These are phyloP conservation scores for Penicillium psychrofluorescens DNA, from an alignment of 495 filamentous ascomycete genomes.

Conservation along the genomic window DNA sequence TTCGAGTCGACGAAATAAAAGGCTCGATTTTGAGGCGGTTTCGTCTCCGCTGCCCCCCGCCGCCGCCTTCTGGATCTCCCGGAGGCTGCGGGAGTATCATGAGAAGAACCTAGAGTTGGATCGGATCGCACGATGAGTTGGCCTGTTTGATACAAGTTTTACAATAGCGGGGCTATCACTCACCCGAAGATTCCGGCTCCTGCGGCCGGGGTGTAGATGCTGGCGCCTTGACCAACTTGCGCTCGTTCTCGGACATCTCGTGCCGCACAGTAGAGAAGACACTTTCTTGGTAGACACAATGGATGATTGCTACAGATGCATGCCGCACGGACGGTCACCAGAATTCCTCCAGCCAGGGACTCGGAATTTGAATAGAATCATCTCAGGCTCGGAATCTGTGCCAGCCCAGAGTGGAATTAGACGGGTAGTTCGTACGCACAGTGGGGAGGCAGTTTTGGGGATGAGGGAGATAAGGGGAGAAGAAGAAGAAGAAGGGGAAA, in stretches of 20 bases:
- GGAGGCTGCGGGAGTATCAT: constrained; percentile 9
- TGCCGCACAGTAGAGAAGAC: constrained; percentile 1
- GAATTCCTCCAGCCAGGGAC: constrained; percentile 16
- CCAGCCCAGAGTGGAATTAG: constrained; percentile 1
- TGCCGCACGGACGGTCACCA: constrained; percentile 16
- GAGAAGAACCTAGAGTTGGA: constrained; percentile 9
- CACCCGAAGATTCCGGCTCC: constrained; percentile 12
- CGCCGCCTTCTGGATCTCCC: constrained; percentile 22
- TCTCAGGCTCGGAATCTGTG: constrained; percentile 11
- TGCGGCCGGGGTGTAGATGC: not conserved
- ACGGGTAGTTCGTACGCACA: not conserved
- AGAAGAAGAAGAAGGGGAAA: no score
- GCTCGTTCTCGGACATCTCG: constrained; percentile 25
- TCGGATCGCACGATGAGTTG: no score
- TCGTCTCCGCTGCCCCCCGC: constrained; percentile 8
- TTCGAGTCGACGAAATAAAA: constrained; percentile 41
- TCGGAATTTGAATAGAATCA: constrained; percentile 16
- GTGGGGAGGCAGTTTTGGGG: no score
- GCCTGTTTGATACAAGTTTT: no score
- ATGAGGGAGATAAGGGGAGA: not conserved
- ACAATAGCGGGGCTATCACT: not conserved
- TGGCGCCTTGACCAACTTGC: constrained; percentile 1
- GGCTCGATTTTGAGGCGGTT: constrained; percentile 21
- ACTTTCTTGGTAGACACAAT: constrained; percentile 2
- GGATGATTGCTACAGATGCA: constrained; percentile 14